phyloP scores from a whole-genome alignment of 768 basidiomycete species.

The Lentinula boryana region DNA sequence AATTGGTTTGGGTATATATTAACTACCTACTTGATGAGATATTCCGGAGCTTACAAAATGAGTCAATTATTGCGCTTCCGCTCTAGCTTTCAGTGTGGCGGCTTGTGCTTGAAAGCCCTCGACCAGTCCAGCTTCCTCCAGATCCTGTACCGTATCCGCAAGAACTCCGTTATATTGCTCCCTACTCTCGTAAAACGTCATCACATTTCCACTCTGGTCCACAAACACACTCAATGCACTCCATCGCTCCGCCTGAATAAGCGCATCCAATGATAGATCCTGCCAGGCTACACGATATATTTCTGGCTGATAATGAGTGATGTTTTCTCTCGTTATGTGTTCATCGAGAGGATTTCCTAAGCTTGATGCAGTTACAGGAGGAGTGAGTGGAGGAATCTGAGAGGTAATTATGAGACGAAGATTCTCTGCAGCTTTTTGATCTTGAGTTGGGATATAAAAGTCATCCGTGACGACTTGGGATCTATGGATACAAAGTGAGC shows the following conservation, averaged over 20 bases:
- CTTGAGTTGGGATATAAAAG: conserved; percentile 15
- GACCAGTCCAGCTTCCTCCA: not conserved
- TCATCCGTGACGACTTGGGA: conserved; percentile 20
- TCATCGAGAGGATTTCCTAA: conserved; percentile 18
- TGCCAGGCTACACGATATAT: conserved; percentile 22
- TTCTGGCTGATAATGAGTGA: conserved; percentile 21
- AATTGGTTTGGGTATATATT: too few relatives aligned
- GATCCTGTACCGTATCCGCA: conserved; percentile 1
- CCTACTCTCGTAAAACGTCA: conserved; percentile 25
- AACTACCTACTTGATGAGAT: not conserved
- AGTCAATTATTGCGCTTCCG: not conserved
- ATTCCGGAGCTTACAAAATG: not conserved
- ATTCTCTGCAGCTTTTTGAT: conserved; percentile 19
- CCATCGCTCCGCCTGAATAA: conserved; percentile 24
- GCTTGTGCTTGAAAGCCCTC: conserved; percentile 4
- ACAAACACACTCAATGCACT: conserved; percentile 18
- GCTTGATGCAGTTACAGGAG: conserved; percentile 21
- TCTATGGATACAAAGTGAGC: conserved; percentile 6
- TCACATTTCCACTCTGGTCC: conserved; percentile 10
- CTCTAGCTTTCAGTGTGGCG: not conserved
- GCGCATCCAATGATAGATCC: conserved; percentile 16
- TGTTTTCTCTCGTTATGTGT: conserved; percentile 23
- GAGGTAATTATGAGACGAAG: conserved; percentile 20
- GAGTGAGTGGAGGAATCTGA: conserved; percentile 25
- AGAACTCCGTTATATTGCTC: conserved; percentile 17